These are phyloP conservation scores for Paspalum vaginatum DNA, from an alignment of 176 grass and related monocot genomes.

Conservation along the genomic window DNA sequence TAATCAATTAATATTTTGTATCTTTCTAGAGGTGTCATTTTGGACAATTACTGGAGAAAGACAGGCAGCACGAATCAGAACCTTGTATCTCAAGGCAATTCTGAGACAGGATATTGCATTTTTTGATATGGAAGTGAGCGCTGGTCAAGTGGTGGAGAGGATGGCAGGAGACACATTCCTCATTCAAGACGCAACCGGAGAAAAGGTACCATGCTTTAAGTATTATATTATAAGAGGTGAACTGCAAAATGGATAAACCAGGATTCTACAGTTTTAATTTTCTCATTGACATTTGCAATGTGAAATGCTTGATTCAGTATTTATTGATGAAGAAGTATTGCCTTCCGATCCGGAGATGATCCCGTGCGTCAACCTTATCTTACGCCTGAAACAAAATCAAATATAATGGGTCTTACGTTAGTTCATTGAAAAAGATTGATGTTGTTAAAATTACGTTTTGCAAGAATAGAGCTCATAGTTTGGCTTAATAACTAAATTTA, in stretches of 20 bases:
- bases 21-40: slow-evolving; percentile 49
- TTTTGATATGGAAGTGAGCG: slow-evolving; percentile 50
- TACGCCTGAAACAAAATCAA: too few species aligned
- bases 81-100: slow-evolving; percentile 45
- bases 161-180: slow-evolving; percentile 51
- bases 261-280: too few species aligned
- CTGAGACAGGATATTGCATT: slow-evolving; percentile 52
- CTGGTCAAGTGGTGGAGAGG: slow-evolving; percentile 47
- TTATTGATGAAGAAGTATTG: too few species aligned
- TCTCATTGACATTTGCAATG: too few species aligned
- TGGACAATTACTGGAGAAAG: slow-evolving; percentile 61
- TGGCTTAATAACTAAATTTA: background rate
- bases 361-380: too few species aligned
- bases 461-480: background rate
- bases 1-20: background rate
- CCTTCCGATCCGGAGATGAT: too few species aligned
- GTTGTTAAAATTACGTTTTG: background rate
- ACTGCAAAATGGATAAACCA: too few species aligned
- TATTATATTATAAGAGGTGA: too few species aligned
- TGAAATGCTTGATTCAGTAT: too few species aligned
- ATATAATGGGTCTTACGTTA: background rate
- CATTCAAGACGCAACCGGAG: slow-evolving; percentile 54
- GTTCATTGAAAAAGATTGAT: background rate
- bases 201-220: slow-evolving; percentile 25
- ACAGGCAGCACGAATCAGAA: slow-evolving; percentile 40